Base-by-base conservation (phyloP, 257 asterid species). In the Fraxinus americana region DNA sequence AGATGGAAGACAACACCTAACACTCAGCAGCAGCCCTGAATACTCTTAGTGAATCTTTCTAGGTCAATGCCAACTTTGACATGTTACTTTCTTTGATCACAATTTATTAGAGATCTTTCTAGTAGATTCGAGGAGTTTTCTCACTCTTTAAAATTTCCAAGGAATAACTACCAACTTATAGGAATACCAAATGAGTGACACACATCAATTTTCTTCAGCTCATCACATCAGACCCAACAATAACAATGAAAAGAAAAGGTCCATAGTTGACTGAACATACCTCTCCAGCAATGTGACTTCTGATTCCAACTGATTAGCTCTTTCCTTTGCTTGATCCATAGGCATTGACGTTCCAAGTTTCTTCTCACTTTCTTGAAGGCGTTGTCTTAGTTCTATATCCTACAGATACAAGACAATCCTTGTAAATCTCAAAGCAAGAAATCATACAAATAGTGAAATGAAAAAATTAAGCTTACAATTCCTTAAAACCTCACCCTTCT, bases 331-430 rank as follows among this genome's bases (percentile, higher is more conserved):
- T 74, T 82, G 88, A 59, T 88, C 90, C 70, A 91, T 75, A 66
- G 99, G 99, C 97, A 96, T 93, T 6, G 97, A 91, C 75, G 86
- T 75, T 74, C 99, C 99, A 76, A 96, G 82, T 84, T 90, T 92
- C 81, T 41, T 85, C 79, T 96, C 99, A 72, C 99, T 96, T 78
- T 90, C 98, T 81, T 93, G 97, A 79, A 96, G 92, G 77, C 97
- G 86, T 82, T 83, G 83, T 80, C 99, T 88, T 21, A 96, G 88
- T 71, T 89, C 92, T 82, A 87, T 89, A 82, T 96, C 98, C 98
- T 93, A 83, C 80, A 77, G 6, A 75, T 45, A 65, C 11, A 21
- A 75, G 61, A 63, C 29, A 48, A n/a, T 52, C 66, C 25, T 70
- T 39, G 34, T 30, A 9, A 67, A 16, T 29, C 72, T 6, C 72